Conservation (phyloP, 2,329 filamentous ascomycete species). For the Harringtonia aguacate region DNA sequence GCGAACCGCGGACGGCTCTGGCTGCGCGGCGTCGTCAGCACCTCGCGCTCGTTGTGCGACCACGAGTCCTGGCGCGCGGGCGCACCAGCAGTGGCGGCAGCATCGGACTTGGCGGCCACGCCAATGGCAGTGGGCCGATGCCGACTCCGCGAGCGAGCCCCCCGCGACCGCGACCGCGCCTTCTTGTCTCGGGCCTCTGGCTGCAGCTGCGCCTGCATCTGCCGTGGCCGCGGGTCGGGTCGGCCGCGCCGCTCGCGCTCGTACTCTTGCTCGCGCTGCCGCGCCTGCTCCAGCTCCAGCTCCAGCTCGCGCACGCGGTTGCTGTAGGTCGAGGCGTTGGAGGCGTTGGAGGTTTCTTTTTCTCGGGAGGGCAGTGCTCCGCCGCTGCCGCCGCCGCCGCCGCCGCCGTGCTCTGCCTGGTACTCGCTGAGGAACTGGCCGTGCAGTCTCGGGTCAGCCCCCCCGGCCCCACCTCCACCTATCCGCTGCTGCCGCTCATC, state of each 20-base stretch:
- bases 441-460: conserved; percentile 55
- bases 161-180: background rate
- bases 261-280: conserved; percentile 53
- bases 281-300: conserved; percentile 51
- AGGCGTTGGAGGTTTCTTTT: conserved; percentile 7
- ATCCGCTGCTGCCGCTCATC: conserved; percentile 50
- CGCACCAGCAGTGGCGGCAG: conserved; percentile 18
- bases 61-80: conserved; percentile 55
- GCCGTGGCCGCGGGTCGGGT: conserved; percentile 26
- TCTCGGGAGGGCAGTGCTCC: background rate
- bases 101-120: too few species aligned
- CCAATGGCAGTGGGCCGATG: too few species aligned
- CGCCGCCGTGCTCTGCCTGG: conserved; percentile 52
- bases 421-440: conserved; percentile 86
- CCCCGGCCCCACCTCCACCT: background rate
- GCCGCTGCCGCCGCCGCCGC: conserved; percentile 19
- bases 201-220: background rate
- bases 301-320: conserved; percentile 73
- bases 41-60: conserved; percentile 53
- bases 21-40: conserved; percentile 45
- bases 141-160: conserved; percentile 12
- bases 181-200: too few species aligned
- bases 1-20: conserved; percentile 21
- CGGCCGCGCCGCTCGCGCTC: conserved; percentile 45
- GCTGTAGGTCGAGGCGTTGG: conserved; percentile 33